A percentile compares a stretch with the other conserved stretches of the same genome.
These are phyloP conservation scores for Nicotiana attenuata DNA, from an alignment of 257 asterid genomes.

Conservation along the genomic window DNA sequence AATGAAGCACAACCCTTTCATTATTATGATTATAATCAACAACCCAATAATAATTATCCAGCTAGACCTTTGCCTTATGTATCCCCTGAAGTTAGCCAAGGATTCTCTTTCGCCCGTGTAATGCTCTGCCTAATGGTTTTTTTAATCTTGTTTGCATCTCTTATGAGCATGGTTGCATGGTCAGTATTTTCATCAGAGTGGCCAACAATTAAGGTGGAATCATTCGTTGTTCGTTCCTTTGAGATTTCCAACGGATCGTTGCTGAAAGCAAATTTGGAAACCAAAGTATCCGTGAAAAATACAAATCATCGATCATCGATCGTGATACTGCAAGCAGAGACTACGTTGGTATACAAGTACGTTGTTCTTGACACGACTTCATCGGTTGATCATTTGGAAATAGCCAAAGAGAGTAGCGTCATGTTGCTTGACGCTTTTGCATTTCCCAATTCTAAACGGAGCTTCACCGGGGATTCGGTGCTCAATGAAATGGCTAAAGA, in stretches of 20 bases:
- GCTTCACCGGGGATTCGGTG: not conserved
- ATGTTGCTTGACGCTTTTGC: not conserved
- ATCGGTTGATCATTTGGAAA: not conserved
- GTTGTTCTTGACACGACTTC: not conserved
- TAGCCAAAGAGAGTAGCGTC: not conserved
- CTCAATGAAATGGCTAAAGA: not conserved
- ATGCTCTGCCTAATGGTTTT: not conserved
- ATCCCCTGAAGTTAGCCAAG: not conserved
- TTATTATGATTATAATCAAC: not conserved
- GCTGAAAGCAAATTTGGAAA: not conserved
- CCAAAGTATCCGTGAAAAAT: not conserved
- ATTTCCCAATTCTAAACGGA: not conserved
- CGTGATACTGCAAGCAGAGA: not conserved
- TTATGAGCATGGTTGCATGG: not conserved
- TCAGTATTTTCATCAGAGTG: not conserved
- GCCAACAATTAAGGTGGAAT: not conserved
- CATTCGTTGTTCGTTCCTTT: not conserved
- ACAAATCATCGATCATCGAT: not conserved
- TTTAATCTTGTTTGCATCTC: not conserved
- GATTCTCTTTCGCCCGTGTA: not conserved
- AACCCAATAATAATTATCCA: not conserved
- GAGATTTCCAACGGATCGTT: not conserved
- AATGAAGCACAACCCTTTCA: not conserved
- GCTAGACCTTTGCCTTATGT: not conserved
- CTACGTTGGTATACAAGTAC: not conserved